phyloP scores from a whole-genome alignment of 2,329 filamentous ascomycete species.

The Penicillium brevicompactum region DNA sequence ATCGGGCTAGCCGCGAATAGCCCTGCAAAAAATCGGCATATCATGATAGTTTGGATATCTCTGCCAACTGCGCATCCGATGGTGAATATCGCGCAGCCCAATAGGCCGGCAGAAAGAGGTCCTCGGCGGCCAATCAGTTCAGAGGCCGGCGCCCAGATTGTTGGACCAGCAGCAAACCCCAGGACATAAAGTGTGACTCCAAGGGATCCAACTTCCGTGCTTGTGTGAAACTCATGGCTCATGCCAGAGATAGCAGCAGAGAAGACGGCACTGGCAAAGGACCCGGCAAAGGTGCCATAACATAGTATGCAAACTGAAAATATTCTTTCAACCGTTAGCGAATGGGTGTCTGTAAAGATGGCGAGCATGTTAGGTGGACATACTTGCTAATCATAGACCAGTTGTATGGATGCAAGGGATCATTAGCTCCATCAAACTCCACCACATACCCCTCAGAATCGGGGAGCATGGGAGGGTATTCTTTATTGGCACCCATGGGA shows the following conservation, averaged over 20 bases:
- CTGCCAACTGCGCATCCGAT: slow-evolving; percentile 44
- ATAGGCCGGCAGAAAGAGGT: slow-evolving; percentile 48
- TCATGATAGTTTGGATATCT: slow-evolving; percentile 41
- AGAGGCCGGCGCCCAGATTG: slow-evolving; percentile 62
- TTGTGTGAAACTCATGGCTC: slow-evolving; percentile 53
- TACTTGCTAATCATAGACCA: slow-evolving; percentile 52
- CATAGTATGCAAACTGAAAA: slow-evolving; percentile 7
- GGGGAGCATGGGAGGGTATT: slow-evolving; percentile 53
- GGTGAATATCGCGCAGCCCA: slow-evolving; percentile 44
- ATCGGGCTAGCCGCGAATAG: slow-evolving; percentile 47
- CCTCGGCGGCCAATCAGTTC: slow-evolving; percentile 60
- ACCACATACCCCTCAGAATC: slow-evolving; percentile 57
- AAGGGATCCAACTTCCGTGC: slow-evolving; percentile 40
- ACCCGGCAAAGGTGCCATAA: slow-evolving; percentile 10
- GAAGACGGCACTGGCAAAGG: slow-evolving; percentile 64
- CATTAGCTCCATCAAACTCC: slow-evolving; percentile 56
- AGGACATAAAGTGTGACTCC: slow-evolving; percentile 48
- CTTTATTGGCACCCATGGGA: slow-evolving; percentile 44
- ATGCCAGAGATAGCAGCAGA: slow-evolving; percentile 65
- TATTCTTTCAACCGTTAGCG: neutral
- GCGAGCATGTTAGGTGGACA: neutral
- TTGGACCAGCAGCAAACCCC: slow-evolving; percentile 53
- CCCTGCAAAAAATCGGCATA: slow-evolving; percentile 50
- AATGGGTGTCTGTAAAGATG: neutral
- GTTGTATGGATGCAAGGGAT: slow-evolving; percentile 56